Percentiles rank a stretch among this genome's conserved stretches.
phyloP scores from a whole-genome alignment of 768 basidiomycete genomes.

The Daedaleopsis sinensis region DNA sequence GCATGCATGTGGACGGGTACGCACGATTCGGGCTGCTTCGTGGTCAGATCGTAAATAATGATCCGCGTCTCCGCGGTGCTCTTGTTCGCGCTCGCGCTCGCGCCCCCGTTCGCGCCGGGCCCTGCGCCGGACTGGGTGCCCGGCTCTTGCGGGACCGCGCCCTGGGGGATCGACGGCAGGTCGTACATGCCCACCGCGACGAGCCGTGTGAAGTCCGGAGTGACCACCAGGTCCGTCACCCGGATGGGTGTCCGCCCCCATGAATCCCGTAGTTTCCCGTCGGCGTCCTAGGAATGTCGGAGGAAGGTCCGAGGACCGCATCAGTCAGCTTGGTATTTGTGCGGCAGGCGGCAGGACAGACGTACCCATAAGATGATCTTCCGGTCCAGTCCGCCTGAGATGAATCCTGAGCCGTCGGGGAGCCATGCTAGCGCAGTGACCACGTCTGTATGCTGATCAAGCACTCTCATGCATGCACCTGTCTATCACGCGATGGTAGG shows the following conservation, averaged over 20 bases:
- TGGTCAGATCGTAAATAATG: constrained; percentile 75
- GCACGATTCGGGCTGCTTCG: constrained; percentile 70
- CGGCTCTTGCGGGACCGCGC: constrained; percentile 14
- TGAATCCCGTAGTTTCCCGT: constrained; percentile 70
- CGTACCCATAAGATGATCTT: constrained; percentile 84
- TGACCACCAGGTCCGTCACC: constrained; percentile 83
- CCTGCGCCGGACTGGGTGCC: constrained; percentile 13
- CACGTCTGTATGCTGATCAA: constrained; percentile 76
- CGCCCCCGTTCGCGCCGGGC: constrained; percentile 29
- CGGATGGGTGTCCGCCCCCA: constrained; percentile 78
- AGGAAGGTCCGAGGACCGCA: background rate
- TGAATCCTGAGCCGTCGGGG: constrained; percentile 86
- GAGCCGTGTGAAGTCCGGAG: constrained; percentile 81
- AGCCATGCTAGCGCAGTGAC: constrained; percentile 89
- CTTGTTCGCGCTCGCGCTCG: constrained; percentile 35
- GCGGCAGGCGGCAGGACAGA: constrained; percentile 16
- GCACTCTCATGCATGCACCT: constrained; percentile 65
- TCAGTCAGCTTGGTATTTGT: constrained; percentile 6
- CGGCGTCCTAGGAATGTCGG: constrained; percentile 55
- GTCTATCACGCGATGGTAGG: constrained; percentile 48
- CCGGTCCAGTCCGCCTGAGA: constrained; percentile 87
- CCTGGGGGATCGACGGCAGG: constrained; percentile 14
- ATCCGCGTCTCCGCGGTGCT: constrained; percentile 53
- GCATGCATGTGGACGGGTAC: constrained; percentile 31
- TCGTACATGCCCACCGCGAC: constrained; percentile 82